Percentiles rank a stretch among this genome's conserved stretches.
Evolutionary conservation across 192 early-diverging fungal species (phyloP).

Genomic region (Diversispora eburnea): DNA sequence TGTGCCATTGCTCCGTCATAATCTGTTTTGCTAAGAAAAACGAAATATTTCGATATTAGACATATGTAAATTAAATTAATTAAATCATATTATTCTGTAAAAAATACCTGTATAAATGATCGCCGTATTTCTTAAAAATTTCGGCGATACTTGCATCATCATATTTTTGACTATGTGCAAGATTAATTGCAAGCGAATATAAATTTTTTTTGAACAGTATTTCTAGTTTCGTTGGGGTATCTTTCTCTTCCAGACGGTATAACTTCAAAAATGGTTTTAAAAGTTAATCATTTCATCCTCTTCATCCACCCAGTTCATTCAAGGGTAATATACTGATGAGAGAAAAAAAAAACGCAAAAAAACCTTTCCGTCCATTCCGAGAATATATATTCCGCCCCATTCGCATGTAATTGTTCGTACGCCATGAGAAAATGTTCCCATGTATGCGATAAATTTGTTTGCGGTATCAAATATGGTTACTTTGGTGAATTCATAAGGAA

Average conservation of each 20-base stretch:
- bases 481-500: conserved; percentile 47
- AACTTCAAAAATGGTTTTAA: conserved; percentile 40
- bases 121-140: conserved; percentile 91
- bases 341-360: conserved; percentile 2
- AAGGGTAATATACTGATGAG: too few relatives aligned
- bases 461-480: conserved; percentile 86
- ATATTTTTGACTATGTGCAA: conserved; percentile 78
- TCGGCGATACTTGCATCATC: conserved; percentile 82
- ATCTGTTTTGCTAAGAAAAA: conserved; percentile 60
- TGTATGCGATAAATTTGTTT: conserved; percentile 90
- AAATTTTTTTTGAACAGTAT: conserved; percentile 87
- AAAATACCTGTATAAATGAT: conserved; percentile 75
- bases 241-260: conserved; percentile 82
- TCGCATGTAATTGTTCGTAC: conserved; percentile 74
- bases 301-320: too few relatives aligned
- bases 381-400: conserved; percentile 87
- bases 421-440: conserved; percentile 69
- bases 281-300: too few relatives aligned
- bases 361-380: conserved; percentile 73
- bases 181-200: conserved; percentile 82
- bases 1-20: conserved; percentile 89
- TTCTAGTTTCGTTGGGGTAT: conserved; percentile 81
- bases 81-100: background rate
- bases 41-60: background rate
- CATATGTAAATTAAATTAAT: background rate